These are phyloP conservation scores for Termitomyces titanicus DNA, from an alignment of 768 basidiomycete species.

Conservation along the genomic window DNA sequence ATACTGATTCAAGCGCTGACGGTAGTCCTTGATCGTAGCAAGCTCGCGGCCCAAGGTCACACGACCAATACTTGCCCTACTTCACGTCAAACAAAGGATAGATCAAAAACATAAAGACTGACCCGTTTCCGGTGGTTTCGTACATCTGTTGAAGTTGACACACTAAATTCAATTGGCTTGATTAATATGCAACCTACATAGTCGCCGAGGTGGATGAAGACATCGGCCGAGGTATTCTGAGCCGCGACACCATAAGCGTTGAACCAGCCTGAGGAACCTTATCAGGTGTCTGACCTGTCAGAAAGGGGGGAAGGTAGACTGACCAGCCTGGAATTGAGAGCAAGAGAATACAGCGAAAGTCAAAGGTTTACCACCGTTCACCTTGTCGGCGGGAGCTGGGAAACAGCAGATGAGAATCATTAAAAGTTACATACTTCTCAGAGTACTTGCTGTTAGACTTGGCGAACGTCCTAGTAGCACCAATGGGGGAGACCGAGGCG, in stretches of 20 bases:
- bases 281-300: neutral
- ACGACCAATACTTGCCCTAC: slow-evolving; percentile 32
- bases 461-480: slow-evolving; percentile 41
- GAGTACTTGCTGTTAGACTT: neutral
- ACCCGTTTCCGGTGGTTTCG: neutral
- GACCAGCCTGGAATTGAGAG: slow-evolving; percentile 49
- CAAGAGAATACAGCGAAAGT: slow-evolving; percentile 59
- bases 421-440: neutral
- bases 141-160: neutral
- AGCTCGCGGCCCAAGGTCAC: slow-evolving; percentile 49
- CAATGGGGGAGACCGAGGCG: slow-evolving; percentile 40
- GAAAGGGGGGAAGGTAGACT: neutral
- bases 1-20: slow-evolving; percentile 48
- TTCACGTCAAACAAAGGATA: neutral
- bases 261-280: slow-evolving; percentile 41
- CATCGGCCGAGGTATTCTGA: slow-evolving; percentile 37
- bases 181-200: slow-evolving; percentile 23
- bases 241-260: slow-evolving; percentile 47
- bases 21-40: slow-evolving; percentile 53
- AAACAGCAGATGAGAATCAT: neutral
- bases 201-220: slow-evolving; percentile 58
- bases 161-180: neutral
- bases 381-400: slow-evolving; percentile 32
- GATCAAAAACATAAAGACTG: too few relatives aligned
- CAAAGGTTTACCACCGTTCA: slow-evolving; percentile 51